Evolutionary conservation across 139 green algal genomes (phyloP), one percentile per base, ranked within the genome.

Genomic region (Haematococcus lacustris): DNA sequence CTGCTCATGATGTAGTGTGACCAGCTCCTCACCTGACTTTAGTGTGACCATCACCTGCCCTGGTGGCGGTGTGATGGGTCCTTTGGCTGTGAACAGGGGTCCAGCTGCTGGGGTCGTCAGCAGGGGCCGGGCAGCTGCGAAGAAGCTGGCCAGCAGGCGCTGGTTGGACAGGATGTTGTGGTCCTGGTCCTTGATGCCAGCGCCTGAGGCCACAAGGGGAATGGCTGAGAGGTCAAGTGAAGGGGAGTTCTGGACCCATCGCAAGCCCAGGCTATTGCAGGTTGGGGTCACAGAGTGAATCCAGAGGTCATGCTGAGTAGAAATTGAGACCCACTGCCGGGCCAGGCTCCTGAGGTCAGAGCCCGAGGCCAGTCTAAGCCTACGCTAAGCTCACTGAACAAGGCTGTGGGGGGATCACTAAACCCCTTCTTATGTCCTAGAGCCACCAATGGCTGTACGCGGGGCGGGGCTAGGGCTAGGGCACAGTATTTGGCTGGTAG

Each of bases 121-220:
- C 13, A 73, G n/a, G 17, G 5, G 37, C 9, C 67, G 38, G 23
- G 40, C 67, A 25, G 39, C 35, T 13, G 67, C 38, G 67, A 73
- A 73, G 67, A 73, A 73, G 67, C 67, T 38, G 23, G 67, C 67
- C 21, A 73, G 38, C 25, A 73, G 38, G 13, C 41, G 67, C 67
- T 73, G 67, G n/a, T 73, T 73, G 67, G 38, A 62, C 40, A 73
- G 67, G 67, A 40, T 73, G 67, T 73, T 73, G 23, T 21, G 38
- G n/a, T 17, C 40, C 41, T 73, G 67, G 67, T 73, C 67, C 67
- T 73, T 73, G 67, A 73, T 73, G 41, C 67, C 67, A 6, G 67
- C 67, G 13, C 67, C 67, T 73, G 63, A 21, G 28, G 60, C 7
- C 23, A 38, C 32, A 38, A 25, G 32, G 60, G 13, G 30, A 67